These are phyloP conservation scores for Pseudogymnoascus sp. DNA, from an alignment of 2,329 filamentous ascomycete genomes.

Conservation along the genomic window DNA sequence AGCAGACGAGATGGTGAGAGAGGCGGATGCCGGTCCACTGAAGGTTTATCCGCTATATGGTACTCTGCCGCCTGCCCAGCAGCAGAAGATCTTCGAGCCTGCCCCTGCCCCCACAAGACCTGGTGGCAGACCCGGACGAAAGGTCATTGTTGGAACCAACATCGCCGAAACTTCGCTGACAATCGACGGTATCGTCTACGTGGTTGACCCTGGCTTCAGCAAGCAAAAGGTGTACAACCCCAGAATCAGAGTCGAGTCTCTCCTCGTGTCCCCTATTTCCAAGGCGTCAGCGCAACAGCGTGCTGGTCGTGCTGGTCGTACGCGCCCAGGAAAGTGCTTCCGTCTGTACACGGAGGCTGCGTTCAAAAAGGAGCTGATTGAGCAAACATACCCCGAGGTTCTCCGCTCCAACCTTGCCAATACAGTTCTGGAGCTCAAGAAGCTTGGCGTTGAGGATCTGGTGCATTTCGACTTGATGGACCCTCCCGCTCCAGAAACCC, in stretches of 20 bases:
- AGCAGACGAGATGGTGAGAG: slow-evolving; percentile 81
- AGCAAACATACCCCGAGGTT: slow-evolving; percentile 95
- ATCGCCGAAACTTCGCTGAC: slow-evolving; percentile 97
- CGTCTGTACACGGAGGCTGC: slow-evolving; percentile 89
- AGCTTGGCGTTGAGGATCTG: slow-evolving; percentile 88
- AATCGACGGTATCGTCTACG: slow-evolving; percentile 97
- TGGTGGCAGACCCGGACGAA: slow-evolving; percentile 81
- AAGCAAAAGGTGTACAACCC: slow-evolving; percentile 99
- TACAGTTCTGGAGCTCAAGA: slow-evolving; percentile 93
- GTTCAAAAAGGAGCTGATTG: slow-evolving; percentile 96
- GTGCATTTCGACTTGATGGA: slow-evolving; percentile 99
- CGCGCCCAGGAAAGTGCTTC: slow-evolving; percentile 96
- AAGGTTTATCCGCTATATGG: slow-evolving; percentile 92
- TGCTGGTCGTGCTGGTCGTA: slow-evolving; percentile 98
- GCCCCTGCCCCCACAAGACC: slow-evolving; percentile 65
- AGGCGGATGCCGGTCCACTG: slow-evolving; percentile 84
- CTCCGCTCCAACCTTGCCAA: slow-evolving; percentile 89
- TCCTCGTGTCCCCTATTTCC: slow-evolving; percentile 95
- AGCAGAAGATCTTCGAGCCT: slow-evolving; percentile 91
- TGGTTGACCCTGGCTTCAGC: slow-evolving; percentile 98
- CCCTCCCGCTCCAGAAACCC: slow-evolving; percentile 90
- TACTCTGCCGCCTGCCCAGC: slow-evolving; percentile 81
- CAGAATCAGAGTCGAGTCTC: slow-evolving; percentile 87
- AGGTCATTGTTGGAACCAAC: slow-evolving; percentile 91
- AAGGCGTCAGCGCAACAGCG: slow-evolving; percentile 96